phyloP scores from a whole-genome alignment of 2,329 filamentous ascomycete species.

The Penicillium sp. region DNA sequence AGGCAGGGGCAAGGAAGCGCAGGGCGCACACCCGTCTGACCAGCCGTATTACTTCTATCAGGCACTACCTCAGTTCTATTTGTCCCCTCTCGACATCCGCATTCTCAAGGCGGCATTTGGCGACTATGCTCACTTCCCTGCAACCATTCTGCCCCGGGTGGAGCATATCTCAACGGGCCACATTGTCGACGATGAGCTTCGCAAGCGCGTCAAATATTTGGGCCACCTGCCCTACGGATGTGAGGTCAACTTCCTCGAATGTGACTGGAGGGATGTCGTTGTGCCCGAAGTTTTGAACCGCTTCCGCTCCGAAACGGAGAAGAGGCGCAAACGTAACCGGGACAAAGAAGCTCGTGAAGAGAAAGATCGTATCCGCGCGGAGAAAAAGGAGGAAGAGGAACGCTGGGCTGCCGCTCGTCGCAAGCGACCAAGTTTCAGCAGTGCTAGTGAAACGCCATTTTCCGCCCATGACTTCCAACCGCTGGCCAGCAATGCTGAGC shows the following conservation, averaged over 20 bases:
- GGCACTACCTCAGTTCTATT: slow-evolving; percentile 81
- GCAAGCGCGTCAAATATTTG: slow-evolving; percentile 83
- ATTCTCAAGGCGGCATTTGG: slow-evolving; percentile 90
- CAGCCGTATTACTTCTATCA: slow-evolving; percentile 82
- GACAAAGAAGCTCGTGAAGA: slow-evolving; percentile 88
- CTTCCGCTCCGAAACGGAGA: slow-evolving; percentile 76
- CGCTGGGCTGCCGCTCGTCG: slow-evolving; percentile 68
- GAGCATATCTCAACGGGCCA: slow-evolving; percentile 89
- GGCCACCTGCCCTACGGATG: slow-evolving; percentile 87
- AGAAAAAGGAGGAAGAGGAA: slow-evolving; percentile 73
- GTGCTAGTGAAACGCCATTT: slow-evolving; percentile 48
- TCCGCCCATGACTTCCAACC: slow-evolving; percentile 67
- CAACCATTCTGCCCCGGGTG: slow-evolving; percentile 80
- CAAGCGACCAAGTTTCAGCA: slow-evolving; percentile 55
- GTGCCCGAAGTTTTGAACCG: slow-evolving; percentile 70
- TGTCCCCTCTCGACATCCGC: slow-evolving; percentile 87
- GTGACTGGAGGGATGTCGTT: slow-evolving; percentile 92
- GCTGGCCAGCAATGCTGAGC: slow-evolving; percentile 46
- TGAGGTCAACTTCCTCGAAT: slow-evolving; percentile 87
- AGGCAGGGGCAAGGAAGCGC: slow-evolving; percentile 31
- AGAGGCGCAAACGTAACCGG: slow-evolving; percentile 71
- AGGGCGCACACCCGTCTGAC: slow-evolving; percentile 51
- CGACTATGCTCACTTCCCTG: slow-evolving; percentile 77
- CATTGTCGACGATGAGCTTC: slow-evolving; percentile 79
- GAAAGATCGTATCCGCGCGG: slow-evolving; percentile 77